These are phyloP conservation scores for Plasmodium ovale DNA, from an alignment of 169 alveolate genomes.

Conservation along the genomic window DNA sequence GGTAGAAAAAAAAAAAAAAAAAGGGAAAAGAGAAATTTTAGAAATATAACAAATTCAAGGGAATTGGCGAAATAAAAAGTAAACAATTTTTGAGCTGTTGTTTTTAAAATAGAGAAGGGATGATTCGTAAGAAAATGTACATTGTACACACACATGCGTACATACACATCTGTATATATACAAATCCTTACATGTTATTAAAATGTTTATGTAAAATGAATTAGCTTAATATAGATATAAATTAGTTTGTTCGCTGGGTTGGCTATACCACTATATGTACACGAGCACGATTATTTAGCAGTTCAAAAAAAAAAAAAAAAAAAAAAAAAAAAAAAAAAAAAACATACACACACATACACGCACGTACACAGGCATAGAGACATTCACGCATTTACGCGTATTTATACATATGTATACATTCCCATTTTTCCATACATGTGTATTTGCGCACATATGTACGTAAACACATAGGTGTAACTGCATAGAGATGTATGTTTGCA, in stretches of 20 bases:
- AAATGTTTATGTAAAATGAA: background rate
- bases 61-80: background rate
- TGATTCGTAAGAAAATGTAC: background rate
- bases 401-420: too few species aligned
- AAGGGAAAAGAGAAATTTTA: background rate
- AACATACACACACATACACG: background rate
- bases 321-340: background rate
- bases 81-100: background rate
- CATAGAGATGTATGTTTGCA: too few species aligned
- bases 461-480: too few species aligned
- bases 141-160: background rate
- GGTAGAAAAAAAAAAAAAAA: background rate
- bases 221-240: background rate
- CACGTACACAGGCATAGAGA: background rate
- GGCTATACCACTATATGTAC: background rate
- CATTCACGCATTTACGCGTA: background rate
- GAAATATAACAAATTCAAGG: background rate
- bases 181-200: background rate
- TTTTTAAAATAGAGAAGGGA: background rate
- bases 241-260: constrained; percentile 2
- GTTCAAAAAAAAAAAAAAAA: background rate
- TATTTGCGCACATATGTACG: too few species aligned
- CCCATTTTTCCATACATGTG: too few species aligned
- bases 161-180: background rate
- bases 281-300: background rate